Base-by-base conservation (phyloP, 164 flowering plant species). In the Euptelea pleiosperma region DNA sequence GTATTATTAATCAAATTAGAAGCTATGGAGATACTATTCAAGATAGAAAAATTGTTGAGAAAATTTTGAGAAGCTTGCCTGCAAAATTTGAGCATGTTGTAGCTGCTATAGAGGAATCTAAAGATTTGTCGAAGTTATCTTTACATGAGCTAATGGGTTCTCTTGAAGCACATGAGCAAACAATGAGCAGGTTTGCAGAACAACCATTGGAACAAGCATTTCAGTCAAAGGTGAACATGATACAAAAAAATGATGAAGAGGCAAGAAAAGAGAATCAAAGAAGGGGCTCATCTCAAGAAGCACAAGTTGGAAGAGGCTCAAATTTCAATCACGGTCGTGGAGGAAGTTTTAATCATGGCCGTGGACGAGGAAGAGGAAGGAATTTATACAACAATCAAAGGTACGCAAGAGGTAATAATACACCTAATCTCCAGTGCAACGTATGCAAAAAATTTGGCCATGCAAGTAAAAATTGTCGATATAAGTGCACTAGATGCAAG, bases 101-200 rank as follows among this genome's bases (percentile, higher is more conserved):
- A 6, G 60, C 28, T 15, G 52, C 57, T 25, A 67, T 67, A 6
- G 52, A 68, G 25, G 71, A 61, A 46, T 29, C 57, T n/a, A 61
- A 39, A 25, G 59, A 57, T 34, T 36, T 57, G 11, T 15, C n/a
- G n/a, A 56, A 10, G 2, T 41, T 57, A 0, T 39, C 48, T 16
- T 24, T 42, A 5, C 37, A 35, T 18, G 63, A 63, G 30, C 58
- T 63, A 18, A 62, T 51, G 10, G n/a, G n/a, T n/a, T n/a, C n/a
- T n/a, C n/a, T n/a, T n/a, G n/a, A n/a, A n/a, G n/a, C n/a, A n/a
- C n/a, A n/a, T n/a, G n/a, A n/a, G n/a, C n/a, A n/a, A n/a, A n/a
- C n/a, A n/a, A n/a, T n/a, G n/a, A n/a, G n/a, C n/a, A n/a, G n/a
- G n/a, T n/a, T n/a, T n/a, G n/a, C n/a, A n/a, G n/a, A n/a, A n/a